Evolutionary conservation across 306 rosid genomes (phyloP).

Genomic region (Casuarina cunninghamiana): DNA sequence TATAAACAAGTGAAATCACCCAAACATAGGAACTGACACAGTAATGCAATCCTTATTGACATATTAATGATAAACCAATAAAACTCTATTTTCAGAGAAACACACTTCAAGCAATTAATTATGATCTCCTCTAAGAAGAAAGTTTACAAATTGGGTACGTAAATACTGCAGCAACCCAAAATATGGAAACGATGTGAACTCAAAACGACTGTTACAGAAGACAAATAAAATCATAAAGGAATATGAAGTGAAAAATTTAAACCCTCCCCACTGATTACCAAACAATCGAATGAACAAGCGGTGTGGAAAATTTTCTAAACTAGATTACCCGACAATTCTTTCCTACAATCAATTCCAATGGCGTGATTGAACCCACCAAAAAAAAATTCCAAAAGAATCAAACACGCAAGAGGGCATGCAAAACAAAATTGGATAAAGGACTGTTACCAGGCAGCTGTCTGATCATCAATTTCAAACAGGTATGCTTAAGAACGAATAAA

Average conservation of each 20-base stretch:
- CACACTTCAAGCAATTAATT: not conserved
- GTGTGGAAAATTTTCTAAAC: not conserved
- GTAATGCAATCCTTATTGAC: not conserved
- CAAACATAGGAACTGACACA: not conserved
- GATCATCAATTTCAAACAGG: not conserved
- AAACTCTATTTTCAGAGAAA: not conserved
- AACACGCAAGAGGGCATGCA: not conserved
- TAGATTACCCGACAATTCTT: not conserved
- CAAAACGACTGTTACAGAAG: not conserved
- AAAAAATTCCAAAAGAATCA: not conserved
- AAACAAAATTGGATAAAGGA: not conserved
- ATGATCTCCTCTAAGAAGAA: not conserved
- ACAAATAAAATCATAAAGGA: not conserved
- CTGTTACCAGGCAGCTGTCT: not conserved
- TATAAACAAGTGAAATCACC: not conserved
- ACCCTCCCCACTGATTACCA: not conserved
- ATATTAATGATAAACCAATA: not conserved
- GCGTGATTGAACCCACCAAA: not conserved
- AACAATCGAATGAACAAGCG: slow-evolving; percentile 1
- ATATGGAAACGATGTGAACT: not conserved
- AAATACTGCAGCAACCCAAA: not conserved
- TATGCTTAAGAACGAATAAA: not conserved
- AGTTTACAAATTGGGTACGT: not conserved
- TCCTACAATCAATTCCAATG: not conserved
- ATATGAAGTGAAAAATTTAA: not conserved